phyloP scores from a whole-genome alignment of 192 early-diverging fungal species.

The Dispira simplex region DNA sequence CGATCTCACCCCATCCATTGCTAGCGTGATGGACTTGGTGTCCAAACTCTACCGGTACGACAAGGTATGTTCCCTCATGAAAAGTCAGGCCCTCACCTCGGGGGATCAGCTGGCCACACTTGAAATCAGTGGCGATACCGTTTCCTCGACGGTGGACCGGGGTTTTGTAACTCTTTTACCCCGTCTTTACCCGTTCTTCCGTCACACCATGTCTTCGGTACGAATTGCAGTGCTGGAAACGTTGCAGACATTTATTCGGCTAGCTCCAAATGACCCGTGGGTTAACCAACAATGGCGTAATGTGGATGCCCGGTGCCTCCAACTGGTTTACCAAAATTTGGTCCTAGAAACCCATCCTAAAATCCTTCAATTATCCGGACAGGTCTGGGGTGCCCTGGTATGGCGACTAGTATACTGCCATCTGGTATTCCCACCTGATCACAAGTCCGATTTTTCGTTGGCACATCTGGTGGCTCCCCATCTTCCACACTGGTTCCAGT shows the following conservation, averaged over 20 bases:
- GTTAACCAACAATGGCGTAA: slow-evolving; percentile 14
- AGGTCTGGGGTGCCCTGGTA: slow-evolving; percentile 53
- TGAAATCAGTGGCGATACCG: too few relatives aligned
- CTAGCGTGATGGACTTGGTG: slow-evolving; percentile 83
- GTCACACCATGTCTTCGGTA: slow-evolving; percentile 77
- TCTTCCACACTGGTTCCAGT: slow-evolving; percentile 40
- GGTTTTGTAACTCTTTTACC: slow-evolving; percentile 52
- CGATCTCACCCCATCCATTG: slow-evolving; percentile 85
- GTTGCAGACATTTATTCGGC: slow-evolving; percentile 43
- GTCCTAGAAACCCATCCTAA: slow-evolving; percentile 55
- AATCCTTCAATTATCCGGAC: slow-evolving; percentile 36
- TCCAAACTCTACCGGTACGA: slow-evolving; percentile 51
- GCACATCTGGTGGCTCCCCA: slow-evolving; percentile 17
- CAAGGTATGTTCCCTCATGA: slow-evolving; percentile 16
- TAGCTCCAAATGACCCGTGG: slow-evolving; percentile 23
- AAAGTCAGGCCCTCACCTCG: slow-evolving; percentile 9
- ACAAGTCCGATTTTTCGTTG: background rate
- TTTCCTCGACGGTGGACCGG: background rate
- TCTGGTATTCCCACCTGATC: background rate
- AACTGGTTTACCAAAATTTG: slow-evolving; percentile 82
- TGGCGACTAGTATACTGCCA: slow-evolving; percentile 10
- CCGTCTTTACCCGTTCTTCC: slow-evolving; percentile 83
- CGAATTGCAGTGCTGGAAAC: slow-evolving; percentile 71
- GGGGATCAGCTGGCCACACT: background rate
- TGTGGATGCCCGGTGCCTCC: slow-evolving; percentile 54